Evolutionary conservation across 129 eudicot species (phyloP).

Genomic region (Apium graveolens): DNA sequence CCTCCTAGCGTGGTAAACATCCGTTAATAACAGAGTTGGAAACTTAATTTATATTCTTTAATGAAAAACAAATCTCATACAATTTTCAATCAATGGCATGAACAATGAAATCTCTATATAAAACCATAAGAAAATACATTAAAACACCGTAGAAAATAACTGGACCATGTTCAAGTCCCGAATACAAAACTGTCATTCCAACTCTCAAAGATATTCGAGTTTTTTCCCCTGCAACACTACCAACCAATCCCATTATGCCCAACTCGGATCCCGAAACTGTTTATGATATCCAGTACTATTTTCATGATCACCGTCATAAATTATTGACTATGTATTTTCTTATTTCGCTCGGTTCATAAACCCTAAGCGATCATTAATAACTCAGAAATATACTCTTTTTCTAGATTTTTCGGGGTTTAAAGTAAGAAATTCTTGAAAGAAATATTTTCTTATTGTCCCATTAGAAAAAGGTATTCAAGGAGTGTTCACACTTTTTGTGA

Average conservation of each 20-base stretch:
- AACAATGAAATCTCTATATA: slow-evolving; percentile 46
- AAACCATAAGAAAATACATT: slow-evolving; percentile 59
- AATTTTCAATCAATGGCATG: slow-evolving; percentile 35
- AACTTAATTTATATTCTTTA: too few species aligned
- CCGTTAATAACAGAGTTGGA: too few species aligned
- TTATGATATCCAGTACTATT: slow-evolving; percentile 70
- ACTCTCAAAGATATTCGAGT: slow-evolving; percentile 68
- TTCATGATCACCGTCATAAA: slow-evolving; percentile 61
- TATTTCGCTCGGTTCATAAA: too few species aligned
- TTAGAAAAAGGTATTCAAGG: too few species aligned
- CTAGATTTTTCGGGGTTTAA: too few species aligned
- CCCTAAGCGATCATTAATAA: too few species aligned
- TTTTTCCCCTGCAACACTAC: slow-evolving; percentile 73
- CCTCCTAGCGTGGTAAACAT: too few species aligned
- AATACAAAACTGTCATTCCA: slow-evolving; percentile 55
- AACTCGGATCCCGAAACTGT: slow-evolving; percentile 66
- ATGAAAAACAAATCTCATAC: not conserved
- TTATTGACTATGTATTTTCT: too few species aligned
- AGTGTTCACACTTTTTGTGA: too few species aligned
- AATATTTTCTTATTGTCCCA: too few species aligned
- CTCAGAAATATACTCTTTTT: too few species aligned
- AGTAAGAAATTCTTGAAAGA: too few species aligned
- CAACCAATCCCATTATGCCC: slow-evolving; percentile 58
- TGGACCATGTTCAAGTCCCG: slow-evolving; percentile 72
- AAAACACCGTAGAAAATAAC: slow-evolving; percentile 86